These are phyloP conservation scores for Candida qinlingensis DNA, from an alignment of 805 yeast genomes.

Conservation along the genomic window DNA sequence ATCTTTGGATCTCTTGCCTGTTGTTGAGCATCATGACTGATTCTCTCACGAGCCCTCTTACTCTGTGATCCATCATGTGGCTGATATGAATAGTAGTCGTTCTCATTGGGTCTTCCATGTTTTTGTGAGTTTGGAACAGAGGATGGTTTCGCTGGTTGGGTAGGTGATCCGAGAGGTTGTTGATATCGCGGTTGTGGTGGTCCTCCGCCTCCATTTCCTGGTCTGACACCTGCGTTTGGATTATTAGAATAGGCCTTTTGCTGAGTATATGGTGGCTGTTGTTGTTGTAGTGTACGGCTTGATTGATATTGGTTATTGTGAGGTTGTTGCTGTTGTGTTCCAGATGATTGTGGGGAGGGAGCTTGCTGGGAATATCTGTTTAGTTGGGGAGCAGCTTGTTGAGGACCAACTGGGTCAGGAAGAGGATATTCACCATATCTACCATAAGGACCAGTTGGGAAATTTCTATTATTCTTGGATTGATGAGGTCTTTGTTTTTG, in stretches of 20 bases:
- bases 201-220: too few species aligned
- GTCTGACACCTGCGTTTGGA: too few species aligned
- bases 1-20: neutral
- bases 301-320: too few species aligned
- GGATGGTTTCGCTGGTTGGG: too few species aligned
- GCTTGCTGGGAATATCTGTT: neutral
- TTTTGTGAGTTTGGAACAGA: neutral
- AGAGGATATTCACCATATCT: neutral
- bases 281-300: too few species aligned
- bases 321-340: too few species aligned
- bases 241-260: too few species aligned
- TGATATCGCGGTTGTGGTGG: too few species aligned
- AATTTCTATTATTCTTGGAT: neutral
- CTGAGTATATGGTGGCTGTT: too few species aligned
- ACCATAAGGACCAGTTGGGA: neutral
- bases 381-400: neutral
- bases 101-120: constrained; percentile 10
- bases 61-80: too few species aligned
- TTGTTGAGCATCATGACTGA: neutral
- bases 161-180: too few species aligned
- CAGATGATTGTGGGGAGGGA: neutral
- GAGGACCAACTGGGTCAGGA: neutral
- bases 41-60: neutral
- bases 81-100: neutral
- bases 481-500: neutral